Base-by-base conservation (phyloP, 768 basidiomycete genomes). In the Coprinopsis marcescibilis region DNA sequence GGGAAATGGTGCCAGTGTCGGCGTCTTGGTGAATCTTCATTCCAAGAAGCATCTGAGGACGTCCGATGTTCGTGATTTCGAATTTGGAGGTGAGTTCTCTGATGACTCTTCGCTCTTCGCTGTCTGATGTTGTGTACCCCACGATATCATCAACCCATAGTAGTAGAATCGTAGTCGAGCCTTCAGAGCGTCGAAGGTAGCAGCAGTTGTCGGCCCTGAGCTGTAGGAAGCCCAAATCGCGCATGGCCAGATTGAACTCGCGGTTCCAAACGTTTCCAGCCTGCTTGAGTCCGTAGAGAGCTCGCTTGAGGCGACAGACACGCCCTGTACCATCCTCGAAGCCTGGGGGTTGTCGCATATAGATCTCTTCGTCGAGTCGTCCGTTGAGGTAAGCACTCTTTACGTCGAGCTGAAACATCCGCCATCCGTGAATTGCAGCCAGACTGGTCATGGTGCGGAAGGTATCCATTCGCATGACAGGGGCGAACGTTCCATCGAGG, bases 281-380 rank as follows among this genome's bases (percentile, higher is more conserved):
- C 32, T 65, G 62, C 29, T 63, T 60, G 4, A 73, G 60, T 0
- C 74, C 65, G 41, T 76, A 76, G 3, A 76, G 49, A 0, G 60
- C 55, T 13, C 56, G 51, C 0, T 46, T 37, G 0, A 71, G 55
- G 1, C 4, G 12, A 17, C 46, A 47, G 20, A 47, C 46, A 2
- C 46, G 46, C 1, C 29, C 23, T 3, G 37, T 49, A 6, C 33
- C 34, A 15, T 49, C 34, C 14, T 38, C 48, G 44, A 29, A 44
- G 14, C 46, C 48, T 17, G 48, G 38, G 13, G 52, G 48, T 26
- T 49, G 48, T n/a, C 38, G 21, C 47, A 52, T 52, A 25, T 40
- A 52, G 11, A 49, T 49, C 17, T 45, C 20, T 43, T 52, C 42
- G 27, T 52, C 43, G 8, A 52, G 42, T 40, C 30, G 24, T 3